Evolutionary conservation across 1,284 basidiomycete genomes (phyloP), one percentile per base, ranked within the genome.

Genomic region (Sphaerobolus stellatus): DNA sequence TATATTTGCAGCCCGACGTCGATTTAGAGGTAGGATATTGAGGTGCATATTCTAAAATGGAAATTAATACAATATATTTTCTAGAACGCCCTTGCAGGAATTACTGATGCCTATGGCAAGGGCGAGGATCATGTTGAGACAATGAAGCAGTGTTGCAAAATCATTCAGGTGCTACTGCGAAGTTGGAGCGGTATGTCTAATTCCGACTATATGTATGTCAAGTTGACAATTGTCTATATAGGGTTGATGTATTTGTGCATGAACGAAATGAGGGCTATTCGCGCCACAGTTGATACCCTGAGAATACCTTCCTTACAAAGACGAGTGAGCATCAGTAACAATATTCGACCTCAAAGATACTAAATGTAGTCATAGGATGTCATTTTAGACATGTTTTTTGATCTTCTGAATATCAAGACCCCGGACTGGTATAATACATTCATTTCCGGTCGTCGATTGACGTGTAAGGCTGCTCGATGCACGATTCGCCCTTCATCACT

Each of bases 181-280:
- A 94, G 91, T 9, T 99, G 96, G 95, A 89, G 91, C 59, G 96
- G 95, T 94, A 63, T 53, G 87, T 73, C n/a, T 4, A 28, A 18
- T 40, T 44, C 31, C 40, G 18, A 43, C 36, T 24, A 57, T 30
- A 13, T 52, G 41, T 18, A 18, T 25, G 28, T 27, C 46, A 54
- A 46, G 34, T 44, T 31, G 55, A 18, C 30, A 41, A 31, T 58
- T 45, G 52, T 64, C 27, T 66, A 51, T 20, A 4, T 20, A 88
- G 94, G 94, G 7, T 71, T 99, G 29, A 85, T 98, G 78, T 98
- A 98, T 68, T 86, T 98, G 60, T 97, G 93, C 70, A 86, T 95
- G 82, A 82, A 95, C 66, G 83, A 92, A 62, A 88, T 90, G 75
- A 77, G 84, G 18, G 92, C 94, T 0, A 87, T 99, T 58, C 82